Evolutionary conservation across 164 flowering plant species (phyloP).

Genomic region (Dillenia suffruticosa): DNA sequence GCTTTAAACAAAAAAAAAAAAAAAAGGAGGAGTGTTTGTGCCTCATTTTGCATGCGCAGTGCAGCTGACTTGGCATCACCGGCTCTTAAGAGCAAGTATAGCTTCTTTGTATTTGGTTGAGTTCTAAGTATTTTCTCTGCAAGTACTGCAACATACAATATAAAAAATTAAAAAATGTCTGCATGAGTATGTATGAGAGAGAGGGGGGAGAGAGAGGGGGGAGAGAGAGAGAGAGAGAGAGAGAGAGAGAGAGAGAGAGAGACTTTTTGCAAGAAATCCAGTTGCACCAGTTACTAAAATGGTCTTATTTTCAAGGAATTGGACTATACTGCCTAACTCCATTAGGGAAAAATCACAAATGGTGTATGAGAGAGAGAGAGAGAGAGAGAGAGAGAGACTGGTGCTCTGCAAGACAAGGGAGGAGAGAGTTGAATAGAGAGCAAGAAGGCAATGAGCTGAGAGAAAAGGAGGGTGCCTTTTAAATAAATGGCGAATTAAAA

Average conservation of each 20-base stretch:
- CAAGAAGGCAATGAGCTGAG: background rate
- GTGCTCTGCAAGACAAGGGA: too few species aligned
- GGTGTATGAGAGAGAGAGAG: background rate
- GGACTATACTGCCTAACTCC: slow-evolving; percentile 46
- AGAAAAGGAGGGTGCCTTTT: background rate
- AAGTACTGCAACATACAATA: slow-evolving; percentile 33
- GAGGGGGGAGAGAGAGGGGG: too few species aligned
- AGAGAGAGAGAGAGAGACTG: background rate
- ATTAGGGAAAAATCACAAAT: slow-evolving; percentile 8
- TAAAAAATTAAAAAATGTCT: background rate
- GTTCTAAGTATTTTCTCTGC: slow-evolving; percentile 59
- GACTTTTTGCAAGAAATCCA: slow-evolving; percentile 70
- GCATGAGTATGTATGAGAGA: too few species aligned
- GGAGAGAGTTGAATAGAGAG: background rate
- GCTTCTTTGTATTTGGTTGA: slow-evolving; percentile 56
- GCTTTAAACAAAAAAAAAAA: too few species aligned
- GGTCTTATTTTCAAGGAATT: slow-evolving; percentile 48
- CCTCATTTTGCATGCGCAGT: slow-evolving; percentile 52
- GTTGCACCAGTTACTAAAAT: slow-evolving; percentile 69
- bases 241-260: slow-evolving; percentile 3
- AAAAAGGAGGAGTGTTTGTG: slow-evolving; percentile 6
- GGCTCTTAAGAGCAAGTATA: slow-evolving; percentile 61
- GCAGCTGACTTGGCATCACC: slow-evolving; percentile 35
- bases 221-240: too few species aligned
- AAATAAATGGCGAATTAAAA: too few species aligned